phyloP scores from a whole-genome alignment of 139 green algal genomes.

The Mychonastes homosphaera region DNA sequence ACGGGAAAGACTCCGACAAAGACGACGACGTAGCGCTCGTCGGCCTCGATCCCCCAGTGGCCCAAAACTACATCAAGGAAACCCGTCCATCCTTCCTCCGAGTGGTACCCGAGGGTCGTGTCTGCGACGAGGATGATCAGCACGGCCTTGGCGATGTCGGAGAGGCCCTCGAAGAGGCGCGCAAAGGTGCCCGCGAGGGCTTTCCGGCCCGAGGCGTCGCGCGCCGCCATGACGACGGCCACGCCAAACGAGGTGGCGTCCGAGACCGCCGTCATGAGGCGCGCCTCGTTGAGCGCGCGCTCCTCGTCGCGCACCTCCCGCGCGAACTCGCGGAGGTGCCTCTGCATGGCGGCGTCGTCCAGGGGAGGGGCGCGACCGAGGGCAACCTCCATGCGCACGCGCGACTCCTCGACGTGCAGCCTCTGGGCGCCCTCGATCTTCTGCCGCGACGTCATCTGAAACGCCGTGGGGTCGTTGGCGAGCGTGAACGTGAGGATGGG shows the following conservation, averaged over 20 bases:
- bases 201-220: constrained; percentile 11
- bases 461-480: constrained; percentile 49
- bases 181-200: constrained; percentile 41
- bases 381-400: constrained; percentile 64
- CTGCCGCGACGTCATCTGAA: constrained; percentile 58
- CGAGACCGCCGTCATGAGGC: constrained; percentile 41
- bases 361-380: constrained; percentile 64
- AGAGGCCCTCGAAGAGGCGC: constrained; percentile 70
- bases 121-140: constrained; percentile 79
- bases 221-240: constrained; percentile 48
- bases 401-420: constrained; percentile 69
- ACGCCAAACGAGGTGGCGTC: constrained; percentile 50
- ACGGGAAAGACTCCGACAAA: constrained; percentile 65
- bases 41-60: constrained; percentile 70
- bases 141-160: constrained; percentile 85
- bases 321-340: constrained; percentile 45
- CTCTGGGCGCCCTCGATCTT: constrained; percentile 53
- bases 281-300: constrained; percentile 44
- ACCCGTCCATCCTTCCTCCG: constrained; percentile 84
- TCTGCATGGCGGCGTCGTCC: constrained; percentile 44
- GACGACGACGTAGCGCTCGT: constrained; percentile 41
- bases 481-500: constrained; percentile 52
- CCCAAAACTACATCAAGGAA: constrained; percentile 54
- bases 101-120: constrained; percentile 88
- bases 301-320: constrained; percentile 51